Percentiles rank a stretch among this genome's conserved stretches.
phyloP scores from a whole-genome alignment of 331 rosid species.

The Cydonia oblonga region DNA sequence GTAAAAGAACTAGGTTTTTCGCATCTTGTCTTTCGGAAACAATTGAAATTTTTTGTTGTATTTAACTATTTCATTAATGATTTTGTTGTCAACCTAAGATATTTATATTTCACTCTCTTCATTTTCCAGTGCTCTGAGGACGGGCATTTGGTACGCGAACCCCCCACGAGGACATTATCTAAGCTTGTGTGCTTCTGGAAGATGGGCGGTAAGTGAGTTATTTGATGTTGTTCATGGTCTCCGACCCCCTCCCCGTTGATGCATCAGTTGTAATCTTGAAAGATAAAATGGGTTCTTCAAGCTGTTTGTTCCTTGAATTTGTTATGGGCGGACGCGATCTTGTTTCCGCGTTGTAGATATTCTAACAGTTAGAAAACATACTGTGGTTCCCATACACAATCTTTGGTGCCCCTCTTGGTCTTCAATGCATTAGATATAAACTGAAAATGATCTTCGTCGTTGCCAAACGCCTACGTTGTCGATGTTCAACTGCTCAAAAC shows the following conservation, averaged over 20 bases:
- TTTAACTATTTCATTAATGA: background rate
- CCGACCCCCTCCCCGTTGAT: constrained; percentile 24
- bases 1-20: background rate
- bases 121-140: constrained; percentile 39
- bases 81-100: background rate
- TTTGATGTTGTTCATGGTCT: constrained; percentile 37
- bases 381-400: constrained; percentile 23
- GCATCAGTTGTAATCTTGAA: constrained; percentile 22
- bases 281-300: constrained; percentile 15
- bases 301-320: constrained; percentile 26
- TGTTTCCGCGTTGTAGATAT: constrained; percentile 36
- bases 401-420: constrained; percentile 27
- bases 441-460: background rate
- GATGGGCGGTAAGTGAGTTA: constrained; percentile 49
- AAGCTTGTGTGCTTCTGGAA: constrained; percentile 26
- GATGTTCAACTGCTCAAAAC: constrained; percentile 11
- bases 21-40: background rate
- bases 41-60: background rate
- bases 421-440: constrained; percentile 20
- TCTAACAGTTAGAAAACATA: constrained; percentile 28
- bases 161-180: constrained; percentile 24
- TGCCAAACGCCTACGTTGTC: constrained; percentile 5
- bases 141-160: constrained; percentile 16
- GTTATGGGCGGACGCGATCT: constrained; percentile 26
- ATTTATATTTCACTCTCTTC: background rate